Conservation (phyloP, 352 stramenopile genomes). For the Phytophthora meadii region DNA sequence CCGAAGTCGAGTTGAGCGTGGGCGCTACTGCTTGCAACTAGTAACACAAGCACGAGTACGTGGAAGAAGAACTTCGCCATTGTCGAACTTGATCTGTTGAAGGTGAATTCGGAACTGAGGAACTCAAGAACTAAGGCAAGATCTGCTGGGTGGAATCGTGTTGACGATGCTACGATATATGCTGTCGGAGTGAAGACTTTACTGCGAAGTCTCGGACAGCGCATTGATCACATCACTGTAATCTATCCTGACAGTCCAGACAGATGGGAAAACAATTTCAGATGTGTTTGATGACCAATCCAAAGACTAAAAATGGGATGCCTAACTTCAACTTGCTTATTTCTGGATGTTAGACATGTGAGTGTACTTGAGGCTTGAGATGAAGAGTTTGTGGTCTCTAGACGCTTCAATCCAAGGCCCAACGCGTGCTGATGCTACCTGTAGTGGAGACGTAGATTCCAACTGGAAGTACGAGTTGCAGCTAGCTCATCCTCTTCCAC, state of each 20-base stretch:
- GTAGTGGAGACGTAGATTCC: neutral
- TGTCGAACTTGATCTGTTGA: neutral
- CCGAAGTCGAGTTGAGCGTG: neutral
- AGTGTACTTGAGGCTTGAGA: too few species aligned
- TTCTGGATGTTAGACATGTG: too few species aligned
- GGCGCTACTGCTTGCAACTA: neutral
- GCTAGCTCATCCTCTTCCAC: slow-evolving; percentile 5
- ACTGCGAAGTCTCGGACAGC: too few species aligned
- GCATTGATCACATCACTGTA: too few species aligned
- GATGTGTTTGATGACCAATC: too few species aligned
- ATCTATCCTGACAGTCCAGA: too few species aligned
- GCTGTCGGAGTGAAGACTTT: too few species aligned
- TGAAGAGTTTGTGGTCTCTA: too few species aligned
- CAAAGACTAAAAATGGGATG: neutral
- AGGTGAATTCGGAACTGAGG: neutral
- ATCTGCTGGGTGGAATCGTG: too few species aligned
- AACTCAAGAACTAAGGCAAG: too few species aligned
- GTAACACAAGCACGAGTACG: neutral
- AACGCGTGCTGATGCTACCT: neutral
- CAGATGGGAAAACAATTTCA: too few species aligned
- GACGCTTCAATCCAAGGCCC: slow-evolving; percentile 10
- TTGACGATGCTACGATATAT: too few species aligned
- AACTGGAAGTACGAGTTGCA: slow-evolving; percentile 24
- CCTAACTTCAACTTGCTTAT: neutral
- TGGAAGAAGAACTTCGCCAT: neutral